These are phyloP conservation scores for Jackrogersella multiformis DNA, from an alignment of 495 filamentous ascomycete genomes.

Conservation along the genomic window DNA sequence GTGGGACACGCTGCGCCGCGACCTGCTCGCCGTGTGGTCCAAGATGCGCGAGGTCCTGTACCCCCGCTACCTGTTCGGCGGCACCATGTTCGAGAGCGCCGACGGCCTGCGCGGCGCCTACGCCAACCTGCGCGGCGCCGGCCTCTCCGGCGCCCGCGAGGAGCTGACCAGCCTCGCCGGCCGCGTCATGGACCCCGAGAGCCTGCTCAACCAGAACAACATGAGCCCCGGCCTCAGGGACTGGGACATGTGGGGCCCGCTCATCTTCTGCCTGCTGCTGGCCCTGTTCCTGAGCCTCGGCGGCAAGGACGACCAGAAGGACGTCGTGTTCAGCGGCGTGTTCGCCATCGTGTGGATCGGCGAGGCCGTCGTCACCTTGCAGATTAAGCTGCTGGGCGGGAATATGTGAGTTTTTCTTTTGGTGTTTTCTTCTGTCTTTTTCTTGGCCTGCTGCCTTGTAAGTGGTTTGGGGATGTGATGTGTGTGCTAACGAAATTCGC, in stretches of 20 bases:
- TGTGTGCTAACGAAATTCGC: constrained; percentile 2
- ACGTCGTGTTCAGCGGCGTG: constrained; percentile 90
- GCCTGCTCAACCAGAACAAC: constrained; percentile 72
- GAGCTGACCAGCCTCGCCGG: constrained; percentile 67
- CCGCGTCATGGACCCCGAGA: constrained; percentile 70
- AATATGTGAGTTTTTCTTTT: constrained; percentile 89
- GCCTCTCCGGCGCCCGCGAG: constrained; percentile 65
- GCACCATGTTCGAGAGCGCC: constrained; percentile 73
- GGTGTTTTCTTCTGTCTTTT: no score
- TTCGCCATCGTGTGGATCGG: constrained; percentile 98
- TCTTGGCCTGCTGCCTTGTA: constrained; percentile 9
- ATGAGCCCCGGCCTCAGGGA: constrained; percentile 90
- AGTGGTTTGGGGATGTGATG: not conserved
- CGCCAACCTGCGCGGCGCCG: constrained; percentile 58
- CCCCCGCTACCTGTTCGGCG: constrained; percentile 91
- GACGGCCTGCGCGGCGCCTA: constrained; percentile 62
- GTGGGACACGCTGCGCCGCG: constrained; percentile 92
- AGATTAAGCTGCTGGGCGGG: constrained; percentile 96
- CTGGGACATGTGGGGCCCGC: constrained; percentile 97
- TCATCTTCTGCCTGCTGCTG: constrained; percentile 90
- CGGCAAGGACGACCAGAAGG: constrained; percentile 78
- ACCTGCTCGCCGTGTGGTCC: constrained; percentile 92
- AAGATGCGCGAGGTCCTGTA: constrained; percentile 99
- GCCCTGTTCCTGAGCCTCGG: constrained; percentile 84
- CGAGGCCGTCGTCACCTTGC: constrained; percentile 95